A percentile compares a stretch with the other conserved stretches of the same genome.
Conservation (phyloP, 345 rosid genomes). For the Salix viminalis region DNA sequence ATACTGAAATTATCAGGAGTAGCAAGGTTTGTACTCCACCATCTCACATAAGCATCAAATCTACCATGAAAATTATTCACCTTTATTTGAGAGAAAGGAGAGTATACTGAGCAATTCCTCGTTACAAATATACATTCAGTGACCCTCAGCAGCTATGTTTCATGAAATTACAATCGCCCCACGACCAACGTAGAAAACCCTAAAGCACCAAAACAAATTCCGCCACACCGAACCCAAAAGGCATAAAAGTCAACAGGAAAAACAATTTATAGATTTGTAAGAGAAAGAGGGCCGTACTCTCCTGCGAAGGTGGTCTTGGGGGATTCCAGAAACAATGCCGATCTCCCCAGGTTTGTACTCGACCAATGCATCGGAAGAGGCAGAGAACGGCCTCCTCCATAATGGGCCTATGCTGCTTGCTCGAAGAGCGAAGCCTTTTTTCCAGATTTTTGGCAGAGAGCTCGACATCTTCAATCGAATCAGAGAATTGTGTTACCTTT, state of each 20-base stretch:
- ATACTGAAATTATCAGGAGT: too few relatives aligned
- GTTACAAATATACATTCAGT: too few relatives aligned
- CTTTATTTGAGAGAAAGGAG: too few relatives aligned
- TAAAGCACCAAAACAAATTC: background rate
- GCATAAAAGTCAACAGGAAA: background rate
- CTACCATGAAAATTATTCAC: too few relatives aligned
- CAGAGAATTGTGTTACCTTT: background rate
- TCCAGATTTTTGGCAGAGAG: constrained; percentile 44
- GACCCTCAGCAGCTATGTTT: too few relatives aligned
- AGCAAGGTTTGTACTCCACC: too few relatives aligned
- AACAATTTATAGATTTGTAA: background rate
- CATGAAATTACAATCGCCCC: too few relatives aligned
- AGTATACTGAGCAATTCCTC: too few relatives aligned
- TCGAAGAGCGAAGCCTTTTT: constrained; percentile 27
- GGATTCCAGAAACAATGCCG: constrained; percentile 37
- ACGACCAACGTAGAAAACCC: background rate
- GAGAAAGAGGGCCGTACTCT: constrained; percentile 15
- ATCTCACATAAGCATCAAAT: too few relatives aligned
- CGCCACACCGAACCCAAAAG: background rate
- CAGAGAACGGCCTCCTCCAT: constrained; percentile 21
- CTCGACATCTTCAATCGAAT: constrained; percentile 44
- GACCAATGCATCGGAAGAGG: constrained; percentile 31
- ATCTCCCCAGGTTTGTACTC: constrained; percentile 40
- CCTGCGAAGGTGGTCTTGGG: constrained; percentile 31
- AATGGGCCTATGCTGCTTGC: constrained; percentile 14